phyloP scores from a whole-genome alignment of 139 green algal species.

The Chlorella sp. region DNA sequence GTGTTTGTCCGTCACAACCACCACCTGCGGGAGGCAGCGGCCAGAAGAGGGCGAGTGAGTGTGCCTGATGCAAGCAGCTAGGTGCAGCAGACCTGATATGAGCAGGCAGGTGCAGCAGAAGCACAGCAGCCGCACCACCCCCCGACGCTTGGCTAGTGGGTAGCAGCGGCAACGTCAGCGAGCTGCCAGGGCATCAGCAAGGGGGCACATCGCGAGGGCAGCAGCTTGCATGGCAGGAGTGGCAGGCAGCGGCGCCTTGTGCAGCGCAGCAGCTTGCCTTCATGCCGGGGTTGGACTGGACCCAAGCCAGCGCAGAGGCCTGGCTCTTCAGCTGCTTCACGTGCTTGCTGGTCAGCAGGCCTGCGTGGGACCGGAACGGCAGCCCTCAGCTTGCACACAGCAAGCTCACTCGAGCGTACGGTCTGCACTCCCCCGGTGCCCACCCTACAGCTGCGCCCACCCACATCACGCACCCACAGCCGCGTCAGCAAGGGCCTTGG shows the following conservation, averaged over 20 bases:
- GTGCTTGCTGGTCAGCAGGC: constrained; percentile 29
- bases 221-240: neutral
- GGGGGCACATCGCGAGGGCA: too few species aligned
- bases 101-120: neutral
- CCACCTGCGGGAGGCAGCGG: constrained; percentile 29
- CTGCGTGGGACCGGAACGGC: neutral
- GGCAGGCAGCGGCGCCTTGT: constrained; percentile 4
- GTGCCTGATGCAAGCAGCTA: too few species aligned
- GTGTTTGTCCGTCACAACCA: constrained; percentile 45
- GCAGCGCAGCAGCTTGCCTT: constrained; percentile 12
- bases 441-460: too few species aligned
- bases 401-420: neutral
- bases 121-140: too few species aligned
- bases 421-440: too few species aligned
- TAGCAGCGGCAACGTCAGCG: too few species aligned
- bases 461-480: constrained; percentile 7
- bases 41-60: too few species aligned
- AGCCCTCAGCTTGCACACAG: neutral
- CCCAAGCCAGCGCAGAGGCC: too few species aligned
- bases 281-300: neutral
- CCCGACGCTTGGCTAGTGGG: too few species aligned
- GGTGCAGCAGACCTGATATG: neutral
- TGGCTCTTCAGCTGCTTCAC: constrained; percentile 6
- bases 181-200: too few species aligned
- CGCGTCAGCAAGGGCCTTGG: constrained; percentile 21